Conservation (phyloP, 2,329 filamentous ascomycete species). For the Paracoccidioides lutzii region DNA sequence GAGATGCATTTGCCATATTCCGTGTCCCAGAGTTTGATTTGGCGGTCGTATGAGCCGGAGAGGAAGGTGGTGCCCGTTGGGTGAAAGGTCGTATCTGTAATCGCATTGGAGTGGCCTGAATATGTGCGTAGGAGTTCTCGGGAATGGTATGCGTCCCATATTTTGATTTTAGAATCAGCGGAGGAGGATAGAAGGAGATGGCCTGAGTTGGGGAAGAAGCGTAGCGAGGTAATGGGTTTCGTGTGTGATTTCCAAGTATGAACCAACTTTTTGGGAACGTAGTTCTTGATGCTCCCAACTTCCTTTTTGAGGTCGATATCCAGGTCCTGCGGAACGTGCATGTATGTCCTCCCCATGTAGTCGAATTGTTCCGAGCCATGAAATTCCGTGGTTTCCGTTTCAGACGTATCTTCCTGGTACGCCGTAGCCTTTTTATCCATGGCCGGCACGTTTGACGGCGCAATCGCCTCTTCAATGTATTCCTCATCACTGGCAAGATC, state of each 20-base stretch:
- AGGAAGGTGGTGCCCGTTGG: slow-evolving; percentile 71
- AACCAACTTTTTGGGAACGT: slow-evolving; percentile 84
- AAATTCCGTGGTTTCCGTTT: slow-evolving; percentile 73
- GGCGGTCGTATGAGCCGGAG: slow-evolving; percentile 81
- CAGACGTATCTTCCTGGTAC: slow-evolving; percentile 43
- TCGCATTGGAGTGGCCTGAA: slow-evolving; percentile 74
- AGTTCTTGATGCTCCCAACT: slow-evolving; percentile 68
- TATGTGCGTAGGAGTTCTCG: slow-evolving; percentile 84
- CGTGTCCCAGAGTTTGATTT: slow-evolving; percentile 97
- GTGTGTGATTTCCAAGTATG: slow-evolving; percentile 78
- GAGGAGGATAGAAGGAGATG: slow-evolving; percentile 82
- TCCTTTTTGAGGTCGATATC: slow-evolving; percentile 78
- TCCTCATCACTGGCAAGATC: slow-evolving; percentile 68
- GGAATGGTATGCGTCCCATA: slow-evolving; percentile 89
- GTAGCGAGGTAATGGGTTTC: slow-evolving; percentile 75
- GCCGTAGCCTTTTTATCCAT: slow-evolving; percentile 40
- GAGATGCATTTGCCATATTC: slow-evolving; percentile 81
- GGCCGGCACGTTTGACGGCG: slow-evolving; percentile 36
- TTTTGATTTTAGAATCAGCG: slow-evolving; percentile 79
- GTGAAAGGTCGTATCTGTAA: slow-evolving; percentile 85
- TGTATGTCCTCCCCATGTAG: slow-evolving; percentile 91
- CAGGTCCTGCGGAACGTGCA: slow-evolving; percentile 90
- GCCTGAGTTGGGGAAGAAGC: slow-evolving; percentile 78
- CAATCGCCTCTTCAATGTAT: slow-evolving; percentile 61
- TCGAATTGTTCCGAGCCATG: slow-evolving; percentile 74